Evolutionary conservation across 1,139 yeast species (phyloP), one percentile per base, ranked within the genome.

Genomic region (Nadsonia starkeyi-henricii): DNA sequence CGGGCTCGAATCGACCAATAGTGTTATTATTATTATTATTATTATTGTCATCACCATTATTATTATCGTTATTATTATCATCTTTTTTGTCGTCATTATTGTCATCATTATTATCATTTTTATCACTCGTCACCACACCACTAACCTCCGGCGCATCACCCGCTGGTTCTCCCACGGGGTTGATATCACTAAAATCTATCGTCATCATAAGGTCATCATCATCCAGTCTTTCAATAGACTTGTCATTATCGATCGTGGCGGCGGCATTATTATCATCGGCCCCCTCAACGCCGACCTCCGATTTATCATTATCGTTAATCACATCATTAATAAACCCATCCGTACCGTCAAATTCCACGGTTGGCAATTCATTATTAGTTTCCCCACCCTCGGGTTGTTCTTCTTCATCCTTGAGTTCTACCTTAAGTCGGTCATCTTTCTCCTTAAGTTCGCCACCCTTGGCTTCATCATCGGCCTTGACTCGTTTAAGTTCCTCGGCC

Each of bases 91-190:
- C n/a, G n/a, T n/a, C n/a, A n/a, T n/a, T 26, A 5, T 42, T 48
- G 15, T 50, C 48, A 26, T 46, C 43, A 17, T 44, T 28, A n/a
- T 30, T 46, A 20, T 23, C 45, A 17, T 44, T 46, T 15, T 30
- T 41, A 18, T 44, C 45, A 12, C 46, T 47, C 42, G 42, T 15
- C 36, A 39, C 37, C 44, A 43, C 45, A 12, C 45, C 45, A 8
- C 30, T 48, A 37, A n/a, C n/a, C n/a, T n/a, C n/a, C n/a, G n/a
- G n/a, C n/a, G n/a, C n/a, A n/a, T n/a, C n/a, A n/a, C n/a, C n/a
- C n/a, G n/a, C n/a, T n/a, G n/a, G n/a, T n/a, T n/a, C n/a, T n/a
- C 39, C 48, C 46, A 42, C 44, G 41, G 20, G 45, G 42, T 46
- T 46, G 30, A n/a, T 33, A 2, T 45, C 47, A 41, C 41, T 41